Conservation (phyloP, 2,329 filamentous ascomycete species). For the Curvularia verruculosa region DNA sequence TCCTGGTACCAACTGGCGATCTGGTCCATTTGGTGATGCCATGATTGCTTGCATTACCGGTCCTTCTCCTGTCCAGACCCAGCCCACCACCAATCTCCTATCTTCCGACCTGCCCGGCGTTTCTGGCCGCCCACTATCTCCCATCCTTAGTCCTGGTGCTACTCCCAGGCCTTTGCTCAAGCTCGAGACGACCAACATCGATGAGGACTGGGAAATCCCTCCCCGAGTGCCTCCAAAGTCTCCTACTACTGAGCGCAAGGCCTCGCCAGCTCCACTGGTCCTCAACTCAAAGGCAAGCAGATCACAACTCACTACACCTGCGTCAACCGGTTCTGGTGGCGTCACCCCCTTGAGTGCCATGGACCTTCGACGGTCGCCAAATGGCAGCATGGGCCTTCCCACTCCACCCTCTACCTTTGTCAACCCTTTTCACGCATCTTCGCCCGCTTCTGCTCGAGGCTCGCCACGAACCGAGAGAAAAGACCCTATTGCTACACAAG, state of each 20-base stretch:
- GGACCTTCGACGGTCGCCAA: conserved; percentile 43
- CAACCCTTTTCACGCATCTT: conserved; percentile 40
- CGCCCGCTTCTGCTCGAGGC: conserved; percentile 37
- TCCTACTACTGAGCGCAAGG: conserved; percentile 40
- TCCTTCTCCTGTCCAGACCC: conserved; percentile 34
- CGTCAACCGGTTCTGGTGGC: conserved; percentile 33
- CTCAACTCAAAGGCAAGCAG: conserved; percentile 42
- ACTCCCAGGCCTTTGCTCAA: conserved; percentile 41
- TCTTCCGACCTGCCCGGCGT: conserved; percentile 25
- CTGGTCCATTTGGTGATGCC: conserved; percentile 50
- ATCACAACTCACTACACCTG: conserved; percentile 41
- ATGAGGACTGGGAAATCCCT: conserved; percentile 32
- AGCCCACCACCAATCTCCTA: conserved; percentile 22
- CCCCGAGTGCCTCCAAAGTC: conserved; percentile 49
- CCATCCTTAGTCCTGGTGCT: conserved; percentile 45
- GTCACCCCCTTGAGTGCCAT: conserved; percentile 35
- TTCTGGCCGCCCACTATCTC: conserved; percentile 25
- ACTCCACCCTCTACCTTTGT: conserved; percentile 42
- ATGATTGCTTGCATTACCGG: conserved; percentile 49
- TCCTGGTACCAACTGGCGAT: conserved; percentile 47
- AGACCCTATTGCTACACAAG: conserved; percentile 34
- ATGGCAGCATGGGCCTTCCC: conserved; percentile 31
- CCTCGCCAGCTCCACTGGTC: conserved; percentile 42
- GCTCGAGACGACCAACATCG: conserved; percentile 36
- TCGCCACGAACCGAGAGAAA: conserved; percentile 43